These are phyloP conservation scores for Gaultheria prostrata DNA, from an alignment of 148 eudicot species.

Conservation along the genomic window DNA sequence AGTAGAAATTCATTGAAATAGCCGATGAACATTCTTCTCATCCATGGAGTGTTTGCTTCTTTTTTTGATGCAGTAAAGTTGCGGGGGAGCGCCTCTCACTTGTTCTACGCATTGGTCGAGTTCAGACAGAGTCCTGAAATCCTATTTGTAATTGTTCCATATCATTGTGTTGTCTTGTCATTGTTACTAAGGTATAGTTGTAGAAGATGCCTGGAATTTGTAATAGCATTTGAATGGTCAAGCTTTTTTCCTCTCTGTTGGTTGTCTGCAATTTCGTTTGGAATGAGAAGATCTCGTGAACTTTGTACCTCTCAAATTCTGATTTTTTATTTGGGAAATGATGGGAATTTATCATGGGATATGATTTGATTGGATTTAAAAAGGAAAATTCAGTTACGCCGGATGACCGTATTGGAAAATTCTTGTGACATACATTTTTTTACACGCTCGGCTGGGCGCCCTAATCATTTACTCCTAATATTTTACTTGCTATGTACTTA, in stretches of 20 bases:
- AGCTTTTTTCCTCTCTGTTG: not conserved
- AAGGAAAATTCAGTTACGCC: not conserved
- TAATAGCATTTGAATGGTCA: not conserved
- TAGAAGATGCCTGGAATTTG: constrained; percentile 13
- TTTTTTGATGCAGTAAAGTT: constrained; percentile 18
- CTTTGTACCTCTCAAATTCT: not conserved
- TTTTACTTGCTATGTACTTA: no score
- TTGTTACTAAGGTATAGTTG: constrained; percentile 1
- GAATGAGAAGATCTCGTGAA: not conserved
- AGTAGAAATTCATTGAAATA: not conserved
- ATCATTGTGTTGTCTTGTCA: not conserved
- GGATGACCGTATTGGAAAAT: not conserved
- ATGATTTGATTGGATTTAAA: not conserved
- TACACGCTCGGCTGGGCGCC: no score
- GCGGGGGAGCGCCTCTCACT: not conserved
- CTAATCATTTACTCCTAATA: no score
- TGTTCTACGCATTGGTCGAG: not conserved
- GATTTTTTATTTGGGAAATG: not conserved
- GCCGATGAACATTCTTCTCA: constrained; percentile 9
- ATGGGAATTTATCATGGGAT: not conserved
- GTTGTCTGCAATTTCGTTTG: not conserved
- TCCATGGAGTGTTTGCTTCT: not conserved
- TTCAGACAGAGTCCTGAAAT: not conserved
- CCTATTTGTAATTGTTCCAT: constrained; percentile 6
- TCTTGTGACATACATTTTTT: no score